Base-by-base conservation (phyloP, 164 flowering plant genomes). In the Hamamelis virginiana region DNA sequence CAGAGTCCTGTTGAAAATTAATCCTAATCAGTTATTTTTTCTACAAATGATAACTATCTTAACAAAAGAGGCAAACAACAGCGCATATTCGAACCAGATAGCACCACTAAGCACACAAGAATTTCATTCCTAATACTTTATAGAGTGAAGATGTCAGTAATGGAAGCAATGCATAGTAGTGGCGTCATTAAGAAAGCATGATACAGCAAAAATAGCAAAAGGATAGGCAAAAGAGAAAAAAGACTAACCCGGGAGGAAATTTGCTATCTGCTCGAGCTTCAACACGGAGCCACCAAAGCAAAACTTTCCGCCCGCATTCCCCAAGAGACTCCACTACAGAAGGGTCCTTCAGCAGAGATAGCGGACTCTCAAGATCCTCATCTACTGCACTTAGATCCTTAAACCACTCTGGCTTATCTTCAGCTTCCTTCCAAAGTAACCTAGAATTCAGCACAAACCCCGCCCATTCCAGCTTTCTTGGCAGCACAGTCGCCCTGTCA, bases 251-350 rank as follows among this genome's bases (percentile, higher is more conserved):
- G 14, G 91, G 72, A 72, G 99, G 97, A 62, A 92, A 95, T 73
- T 89, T 95, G 90, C 99, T 91, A 72, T 95, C 97, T 11, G 89
- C 70, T 41, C 97, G 94, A 57, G 99, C 99, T 81, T 95, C 99
- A 70, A 87, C 97, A 27, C 99, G 96, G 14, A 95, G 89, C 99
- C 99, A 95, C 99, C 99, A 95, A 8, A 92, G 79, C 86, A 95
- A 14, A 78, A 95, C 85, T 78, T 92, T 90, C 56, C 94, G 86
- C 22, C 99, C 99, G 72, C 97, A 95, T 66, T 83, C 81, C 28
- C 99, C 97, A 38, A 95, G 92, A 62, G 99, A 97, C 76, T 95
- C 97, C 59, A 95, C 94, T 56, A 82, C 75, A 18, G 97, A 86
- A 50, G 84, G 51, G 45, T 92, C 91, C 80, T 84, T 89, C 70